phyloP scores from a whole-genome alignment of 2,329 filamentous ascomycete species.

The Dactylonectria macrodidyma region DNA sequence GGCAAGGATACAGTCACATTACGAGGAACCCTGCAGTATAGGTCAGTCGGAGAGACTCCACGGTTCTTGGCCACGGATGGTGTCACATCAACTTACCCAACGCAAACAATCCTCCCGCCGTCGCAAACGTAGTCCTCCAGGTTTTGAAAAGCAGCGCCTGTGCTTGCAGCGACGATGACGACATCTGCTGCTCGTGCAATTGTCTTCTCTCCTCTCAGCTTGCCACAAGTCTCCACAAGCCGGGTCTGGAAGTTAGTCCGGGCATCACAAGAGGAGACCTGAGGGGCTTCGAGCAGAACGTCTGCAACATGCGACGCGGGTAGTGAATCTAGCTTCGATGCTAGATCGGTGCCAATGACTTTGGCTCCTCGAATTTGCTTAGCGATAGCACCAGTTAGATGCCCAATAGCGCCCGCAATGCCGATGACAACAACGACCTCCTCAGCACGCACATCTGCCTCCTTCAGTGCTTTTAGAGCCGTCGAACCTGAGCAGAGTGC shows the following conservation, averaged over 20 bases:
- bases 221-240: neutral
- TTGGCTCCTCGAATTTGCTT: neutral
- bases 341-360: slow-evolving; percentile 7
- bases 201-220: neutral
- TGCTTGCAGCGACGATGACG: neutral
- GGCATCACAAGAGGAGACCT: neutral
- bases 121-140: slow-evolving; percentile 13
- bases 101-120: slow-evolving; percentile 8
- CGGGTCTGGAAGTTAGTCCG: neutral
- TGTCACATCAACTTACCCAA: neutral
- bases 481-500: neutral
- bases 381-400: slow-evolving; percentile 3
- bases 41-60: too few species aligned
- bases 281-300: neutral
- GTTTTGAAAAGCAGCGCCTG: neutral
- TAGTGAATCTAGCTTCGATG: neutral
- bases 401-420: slow-evolving; percentile 4
- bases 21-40: neutral
- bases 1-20: neutral
- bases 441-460: neutral
- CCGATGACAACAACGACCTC: slow-evolving; percentile 8
- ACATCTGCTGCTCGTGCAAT: neutral
- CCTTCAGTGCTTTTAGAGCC: neutral
- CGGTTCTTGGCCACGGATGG: too few species aligned
- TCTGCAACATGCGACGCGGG: neutral